Evolutionary conservation across 2,329 filamentous ascomycete species (phyloP).

Genomic region (Grosmannia serpens): DNA sequence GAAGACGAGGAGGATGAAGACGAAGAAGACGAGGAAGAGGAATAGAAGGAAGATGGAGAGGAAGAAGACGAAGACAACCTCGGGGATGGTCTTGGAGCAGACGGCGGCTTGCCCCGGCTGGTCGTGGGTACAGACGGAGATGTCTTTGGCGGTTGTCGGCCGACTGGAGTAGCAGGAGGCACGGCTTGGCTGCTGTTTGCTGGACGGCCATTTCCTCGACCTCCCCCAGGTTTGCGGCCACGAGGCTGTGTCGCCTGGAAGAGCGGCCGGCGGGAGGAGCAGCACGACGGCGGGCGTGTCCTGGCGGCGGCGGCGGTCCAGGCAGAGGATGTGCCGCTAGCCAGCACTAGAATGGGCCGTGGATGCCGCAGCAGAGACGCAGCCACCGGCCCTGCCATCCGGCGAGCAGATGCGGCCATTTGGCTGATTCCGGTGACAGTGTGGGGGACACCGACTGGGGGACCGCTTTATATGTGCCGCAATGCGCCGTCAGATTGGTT

Average conservation of each 20-base stretch:
- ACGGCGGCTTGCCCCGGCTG: not conserved
- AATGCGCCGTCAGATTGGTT: not conserved
- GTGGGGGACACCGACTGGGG: not conserved
- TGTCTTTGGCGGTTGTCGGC: not conserved
- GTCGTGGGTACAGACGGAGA: not conserved
- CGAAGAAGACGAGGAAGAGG: not conserved
- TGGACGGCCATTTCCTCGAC: not conserved
- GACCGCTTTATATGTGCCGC: not conserved
- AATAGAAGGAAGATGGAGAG: no score
- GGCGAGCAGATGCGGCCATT: not conserved
- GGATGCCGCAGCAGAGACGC: not conserved
- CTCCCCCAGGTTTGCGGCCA: conserved; percentile 16
- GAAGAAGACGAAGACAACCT: no score
- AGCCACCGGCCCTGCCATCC: not conserved
- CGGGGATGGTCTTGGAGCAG: not conserved
- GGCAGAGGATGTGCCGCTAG: not conserved
- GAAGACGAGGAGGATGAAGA: not conserved
- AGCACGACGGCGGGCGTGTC: not conserved
- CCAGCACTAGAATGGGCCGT: not conserved
- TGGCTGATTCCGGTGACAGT: not conserved
- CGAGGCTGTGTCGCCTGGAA: conserved; percentile 13
- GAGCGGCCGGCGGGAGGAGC: not conserved
- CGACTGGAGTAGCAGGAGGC: not conserved
- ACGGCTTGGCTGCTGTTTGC: not conserved
- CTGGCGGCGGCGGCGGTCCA: not conserved